These are phyloP conservation scores for Salvia rosmarinus DNA, from an alignment of 257 asterid species.

Conservation along the genomic window DNA sequence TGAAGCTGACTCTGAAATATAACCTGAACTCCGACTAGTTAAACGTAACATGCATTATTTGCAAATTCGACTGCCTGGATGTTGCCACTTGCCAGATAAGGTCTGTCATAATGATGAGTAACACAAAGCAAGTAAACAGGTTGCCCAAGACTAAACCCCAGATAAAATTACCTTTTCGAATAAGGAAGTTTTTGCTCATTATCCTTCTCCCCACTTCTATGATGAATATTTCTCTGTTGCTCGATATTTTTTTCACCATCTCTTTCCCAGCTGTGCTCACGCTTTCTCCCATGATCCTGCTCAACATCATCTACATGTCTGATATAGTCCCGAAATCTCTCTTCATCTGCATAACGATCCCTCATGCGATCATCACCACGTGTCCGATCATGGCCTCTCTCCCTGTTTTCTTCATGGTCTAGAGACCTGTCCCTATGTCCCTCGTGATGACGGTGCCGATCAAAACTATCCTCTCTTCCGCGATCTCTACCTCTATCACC, in stretches of 20 bases:
- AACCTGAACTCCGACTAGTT: too few relatives aligned
- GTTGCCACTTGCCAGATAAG: too few relatives aligned
- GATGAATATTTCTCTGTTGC: slow-evolving; percentile 56
- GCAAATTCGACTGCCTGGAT: too few relatives aligned
- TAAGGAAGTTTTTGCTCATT: slow-evolving; percentile 45
- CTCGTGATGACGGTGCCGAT: slow-evolving; percentile 49
- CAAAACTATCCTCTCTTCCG: slow-evolving; percentile 52
- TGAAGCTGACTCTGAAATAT: too few relatives aligned
- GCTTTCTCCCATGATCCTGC: slow-evolving; percentile 56
- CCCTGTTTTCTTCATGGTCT: slow-evolving; percentile 54
- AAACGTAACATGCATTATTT: too few relatives aligned
- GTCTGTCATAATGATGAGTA: too few relatives aligned
- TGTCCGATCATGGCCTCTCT: slow-evolving; percentile 49
- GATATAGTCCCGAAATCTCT: slow-evolving; percentile 45
- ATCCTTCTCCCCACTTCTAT: slow-evolving; percentile 51
- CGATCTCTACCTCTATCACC: slow-evolving; percentile 55
- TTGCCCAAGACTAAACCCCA: neutral
- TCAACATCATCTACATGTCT: slow-evolving; percentile 48
- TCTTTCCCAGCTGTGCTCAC: slow-evolving; percentile 58
- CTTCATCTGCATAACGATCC: slow-evolving; percentile 55
- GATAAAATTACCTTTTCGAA: slow-evolving; percentile 45
- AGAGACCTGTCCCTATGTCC: slow-evolving; percentile 56
- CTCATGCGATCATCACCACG: slow-evolving; percentile 52
- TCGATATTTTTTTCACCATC: slow-evolving; percentile 50
- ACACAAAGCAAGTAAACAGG: slow-evolving; percentile 15